Percentiles rank a stretch among this genome's conserved stretches.
Conservation (phyloP, 192 early-diverging fungal species). For the Coemansia sp. region DNA sequence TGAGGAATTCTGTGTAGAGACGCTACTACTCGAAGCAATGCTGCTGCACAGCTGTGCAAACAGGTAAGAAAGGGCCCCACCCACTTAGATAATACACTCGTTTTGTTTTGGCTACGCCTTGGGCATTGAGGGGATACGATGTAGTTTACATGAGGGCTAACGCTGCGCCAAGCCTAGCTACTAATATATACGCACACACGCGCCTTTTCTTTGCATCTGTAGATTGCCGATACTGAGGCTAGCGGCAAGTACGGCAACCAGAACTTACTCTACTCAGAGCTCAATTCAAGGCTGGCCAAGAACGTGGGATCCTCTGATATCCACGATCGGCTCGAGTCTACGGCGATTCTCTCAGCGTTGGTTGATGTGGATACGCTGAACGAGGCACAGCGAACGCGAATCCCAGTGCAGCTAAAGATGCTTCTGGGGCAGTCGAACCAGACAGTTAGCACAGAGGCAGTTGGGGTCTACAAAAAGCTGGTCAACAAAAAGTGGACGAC, state of each 20-base stretch:
- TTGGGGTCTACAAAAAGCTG: slow-evolving; percentile 21
- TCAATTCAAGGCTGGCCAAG: slow-evolving; percentile 13
- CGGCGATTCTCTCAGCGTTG: slow-evolving; percentile 23
- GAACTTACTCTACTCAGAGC: slow-evolving; percentile 26
- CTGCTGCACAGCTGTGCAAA: not conserved
- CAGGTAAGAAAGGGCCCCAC: not conserved
- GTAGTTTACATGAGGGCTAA: no score
- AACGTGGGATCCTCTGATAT: slow-evolving; percentile 8
- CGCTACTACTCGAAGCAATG: not conserved
- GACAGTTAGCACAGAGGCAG: slow-evolving; percentile 26
- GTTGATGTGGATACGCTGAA: slow-evolving; percentile 22
- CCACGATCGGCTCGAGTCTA: slow-evolving; percentile 27
- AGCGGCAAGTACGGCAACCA: slow-evolving; percentile 25
- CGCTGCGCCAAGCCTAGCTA: not conserved
- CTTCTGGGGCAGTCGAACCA: slow-evolving; percentile 13
- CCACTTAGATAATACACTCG: not conserved
- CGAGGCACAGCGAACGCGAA: slow-evolving; percentile 29
- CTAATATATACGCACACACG: not conserved
- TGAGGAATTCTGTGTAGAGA: not conserved
- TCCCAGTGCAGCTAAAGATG: slow-evolving; percentile 20
- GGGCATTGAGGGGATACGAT: not conserved
- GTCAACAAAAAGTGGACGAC: slow-evolving; percentile 20
- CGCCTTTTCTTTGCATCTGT: not conserved
- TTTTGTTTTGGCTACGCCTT: not conserved
- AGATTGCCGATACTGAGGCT: slow-evolving; percentile 27